Conservation (phyloP, 169 alveolate species). For the Fabrea salina region DNA sequence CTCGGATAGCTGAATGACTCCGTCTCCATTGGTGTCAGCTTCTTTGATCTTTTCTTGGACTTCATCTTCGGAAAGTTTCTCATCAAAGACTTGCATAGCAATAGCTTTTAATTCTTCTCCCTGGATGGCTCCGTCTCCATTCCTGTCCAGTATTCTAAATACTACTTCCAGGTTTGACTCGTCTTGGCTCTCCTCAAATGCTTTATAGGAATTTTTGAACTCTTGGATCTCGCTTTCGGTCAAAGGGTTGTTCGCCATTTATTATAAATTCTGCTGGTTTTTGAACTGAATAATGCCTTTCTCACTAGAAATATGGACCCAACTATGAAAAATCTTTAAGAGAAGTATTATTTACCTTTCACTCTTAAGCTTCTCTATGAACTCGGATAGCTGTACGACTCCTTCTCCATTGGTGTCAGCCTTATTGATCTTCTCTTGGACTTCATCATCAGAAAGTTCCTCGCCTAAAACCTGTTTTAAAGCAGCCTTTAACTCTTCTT, state of each 20-base stretch:
- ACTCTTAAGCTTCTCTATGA: neutral
- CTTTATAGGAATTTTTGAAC: neutral
- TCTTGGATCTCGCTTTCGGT: neutral
- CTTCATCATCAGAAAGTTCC: neutral
- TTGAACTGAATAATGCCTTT: too few species aligned
- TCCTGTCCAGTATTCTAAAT: neutral
- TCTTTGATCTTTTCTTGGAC: neutral
- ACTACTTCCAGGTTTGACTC: neutral
- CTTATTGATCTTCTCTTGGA: neutral
- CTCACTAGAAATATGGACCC: too few species aligned
- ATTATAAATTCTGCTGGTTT: too few species aligned
- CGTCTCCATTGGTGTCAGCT: neutral
- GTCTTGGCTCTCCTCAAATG: too few species aligned
- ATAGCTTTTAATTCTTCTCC: neutral
- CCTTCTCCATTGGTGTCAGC: slow-evolving; percentile 7
- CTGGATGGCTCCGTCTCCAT: neutral
- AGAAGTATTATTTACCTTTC: too few species aligned
- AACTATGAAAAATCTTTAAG: too few species aligned
- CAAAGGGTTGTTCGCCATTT: too few species aligned
- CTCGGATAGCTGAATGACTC: slow-evolving; percentile 24
- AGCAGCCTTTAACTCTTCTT: neutral
- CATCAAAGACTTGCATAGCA: neutral
- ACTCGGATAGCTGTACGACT: slow-evolving; percentile 15
- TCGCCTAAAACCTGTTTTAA: neutral
- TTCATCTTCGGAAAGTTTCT: neutral